Evolutionary conservation across 2,329 filamentous ascomycete genomes (phyloP), one percentile per base, ranked within the genome.

Genomic region (Aureobasidium vineae): DNA sequence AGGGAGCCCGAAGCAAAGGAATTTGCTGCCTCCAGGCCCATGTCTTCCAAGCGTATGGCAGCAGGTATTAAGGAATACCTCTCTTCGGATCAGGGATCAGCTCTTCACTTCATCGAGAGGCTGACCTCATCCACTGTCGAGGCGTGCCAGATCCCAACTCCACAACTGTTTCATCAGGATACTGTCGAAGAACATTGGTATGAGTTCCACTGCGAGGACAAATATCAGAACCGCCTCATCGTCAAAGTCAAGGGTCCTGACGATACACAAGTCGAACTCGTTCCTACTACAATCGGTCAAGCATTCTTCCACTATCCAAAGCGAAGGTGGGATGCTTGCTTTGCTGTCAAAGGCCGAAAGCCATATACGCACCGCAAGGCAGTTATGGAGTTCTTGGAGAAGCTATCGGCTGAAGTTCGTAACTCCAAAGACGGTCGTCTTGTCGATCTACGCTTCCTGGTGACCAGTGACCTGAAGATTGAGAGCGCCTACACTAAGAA

Each of bases 241-340:
- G 31, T 70, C 13, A 59, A 40, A n/a, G 50, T 71, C n/a, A 47
- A 60, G 5, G 28, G 33, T 3, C 19, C n/a, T 8, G 45, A 63
- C 1, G 47, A 54, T 21, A 47, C 49, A 3, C 40, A 61, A 3
- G 26, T 59, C 38, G 21, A 33, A 3, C 41, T 49, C 2, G 8
- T 21, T 26, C 16, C 66, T 5, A 15, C 52, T 13, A 31, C 28
- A 1, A 54, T 65, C 11, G 66, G 65, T 5, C 59, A 43, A 16
- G 36, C 65, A 6, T 70, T 69, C 65, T 63, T 71, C 23, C 71
- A 73, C 47, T 72, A 66, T 41, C 70, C 72, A 6, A 57, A 68
- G 49, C 70, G 67, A 1, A 56, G 67, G 0, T 72, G 70, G 70
- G 72, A 72, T 54, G 68, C 71, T 40, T 52, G 66, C 28, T 63